These are phyloP conservation scores for Eucalyptus leucophloia DNA, from an alignment of 345 rosid species.

Conservation along the genomic window DNA sequence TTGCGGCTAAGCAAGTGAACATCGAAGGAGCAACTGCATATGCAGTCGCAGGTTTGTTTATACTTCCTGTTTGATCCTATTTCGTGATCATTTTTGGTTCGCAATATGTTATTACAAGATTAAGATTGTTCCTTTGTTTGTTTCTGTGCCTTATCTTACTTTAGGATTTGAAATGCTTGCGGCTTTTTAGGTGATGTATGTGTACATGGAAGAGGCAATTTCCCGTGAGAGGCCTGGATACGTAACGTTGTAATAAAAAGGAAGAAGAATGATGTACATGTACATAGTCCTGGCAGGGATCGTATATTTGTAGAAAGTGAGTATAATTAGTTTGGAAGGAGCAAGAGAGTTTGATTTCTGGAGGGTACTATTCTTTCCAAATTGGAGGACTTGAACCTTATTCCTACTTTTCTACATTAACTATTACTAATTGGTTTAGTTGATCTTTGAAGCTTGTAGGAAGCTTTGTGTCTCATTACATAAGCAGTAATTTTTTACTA, in stretches of 20 bases:
- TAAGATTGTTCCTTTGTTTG: not conserved
- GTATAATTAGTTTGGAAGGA: not conserved
- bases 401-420: not conserved
- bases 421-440: not conserved
- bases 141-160: not conserved
- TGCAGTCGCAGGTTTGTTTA: conserved; percentile 53
- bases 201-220: not conserved
- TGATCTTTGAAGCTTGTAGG: not conserved
- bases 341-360: not conserved
- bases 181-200: not conserved
- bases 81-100: not conserved
- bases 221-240: not conserved
- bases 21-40: conserved; percentile 69
- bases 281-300: not conserved
- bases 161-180: not conserved
- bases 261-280: not conserved
- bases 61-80: not conserved
- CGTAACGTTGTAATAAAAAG: not conserved
- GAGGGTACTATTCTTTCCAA: not conserved
- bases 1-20: conserved; percentile 34
- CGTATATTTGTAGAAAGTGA: not conserved
- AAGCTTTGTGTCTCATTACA: not conserved
- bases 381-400: not conserved
- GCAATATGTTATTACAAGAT: not conserved
- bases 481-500: not conserved